These are phyloP conservation scores for Naematelia encephala DNA, from an alignment of 768 basidiomycete species.

Conservation along the genomic window DNA sequence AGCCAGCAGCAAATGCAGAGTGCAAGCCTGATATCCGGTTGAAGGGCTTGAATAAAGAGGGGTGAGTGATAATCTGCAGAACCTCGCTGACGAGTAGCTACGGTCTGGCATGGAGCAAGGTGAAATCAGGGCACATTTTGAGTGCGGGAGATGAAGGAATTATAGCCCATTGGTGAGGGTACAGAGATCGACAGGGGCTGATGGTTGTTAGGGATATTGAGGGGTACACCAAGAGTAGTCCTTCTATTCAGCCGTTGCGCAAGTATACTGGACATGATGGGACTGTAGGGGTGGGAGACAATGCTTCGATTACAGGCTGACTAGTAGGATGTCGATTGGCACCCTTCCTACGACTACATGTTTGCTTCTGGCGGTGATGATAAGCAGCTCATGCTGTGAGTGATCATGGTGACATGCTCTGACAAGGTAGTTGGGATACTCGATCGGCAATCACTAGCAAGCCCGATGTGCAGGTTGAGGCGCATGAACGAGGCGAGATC, in stretches of 20 bases:
- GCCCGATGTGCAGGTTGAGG: conserved; percentile 69
- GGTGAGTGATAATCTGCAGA: conserved; percentile 57
- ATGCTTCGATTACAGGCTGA: conserved; percentile 8
- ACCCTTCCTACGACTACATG: conserved; percentile 70
- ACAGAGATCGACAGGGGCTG: not conserved
- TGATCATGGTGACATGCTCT: conserved; percentile 10
- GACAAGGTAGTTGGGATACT: conserved; percentile 79
- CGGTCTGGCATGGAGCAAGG: conserved; percentile 87
- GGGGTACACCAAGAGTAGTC: conserved; percentile 72
- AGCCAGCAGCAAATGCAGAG: conserved; percentile 76
- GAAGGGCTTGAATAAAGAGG: conserved; percentile 86
- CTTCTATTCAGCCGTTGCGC: conserved; percentile 74
- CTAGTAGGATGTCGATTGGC: conserved; percentile 91
- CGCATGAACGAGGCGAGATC: conserved; percentile 79
- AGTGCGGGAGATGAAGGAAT: conserved; percentile 95
- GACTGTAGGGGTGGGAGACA: conserved; percentile 74
- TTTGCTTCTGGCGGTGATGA: conserved; percentile 97
- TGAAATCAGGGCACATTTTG: conserved; percentile 75
- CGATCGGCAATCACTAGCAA: conserved; percentile 61
- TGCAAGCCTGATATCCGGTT: conserved; percentile 89
- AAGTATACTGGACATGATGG: conserved; percentile 85
- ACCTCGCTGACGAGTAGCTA: conserved; percentile 58
- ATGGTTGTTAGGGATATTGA: conserved; percentile 62
- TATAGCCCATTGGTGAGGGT: conserved; percentile 79
- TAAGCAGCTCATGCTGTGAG: conserved; percentile 86